Conservation (phyloP, 106 monocot species). For the Acanthochlamys bracteata region DNA sequence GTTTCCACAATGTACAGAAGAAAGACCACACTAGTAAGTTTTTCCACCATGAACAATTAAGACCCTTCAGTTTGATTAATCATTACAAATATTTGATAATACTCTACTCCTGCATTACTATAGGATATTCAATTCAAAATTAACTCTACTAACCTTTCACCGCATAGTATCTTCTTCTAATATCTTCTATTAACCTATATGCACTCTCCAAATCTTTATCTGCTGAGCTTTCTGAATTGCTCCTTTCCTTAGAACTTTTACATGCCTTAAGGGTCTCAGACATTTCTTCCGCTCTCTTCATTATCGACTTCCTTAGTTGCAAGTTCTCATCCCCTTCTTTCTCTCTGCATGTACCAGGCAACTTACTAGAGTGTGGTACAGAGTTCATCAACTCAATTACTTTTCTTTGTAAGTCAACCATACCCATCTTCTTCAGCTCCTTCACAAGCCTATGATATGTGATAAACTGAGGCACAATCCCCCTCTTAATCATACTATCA, state of each 20-base stretch:
- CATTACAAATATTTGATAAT: no score
- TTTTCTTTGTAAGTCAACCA: constrained; percentile 30
- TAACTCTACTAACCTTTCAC: constrained; percentile 11
- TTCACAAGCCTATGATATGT: constrained; percentile 52
- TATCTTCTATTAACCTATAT: constrained; percentile 38
- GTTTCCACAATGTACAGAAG: no score
- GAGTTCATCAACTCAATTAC: constrained; percentile 49
- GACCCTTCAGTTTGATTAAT: no score
- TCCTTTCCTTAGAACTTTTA: constrained; percentile 23
- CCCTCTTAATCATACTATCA: constrained; percentile 59
- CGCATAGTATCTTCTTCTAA: constrained; percentile 43
- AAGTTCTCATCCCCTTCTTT: constrained; percentile 20
- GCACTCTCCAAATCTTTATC: constrained; percentile 40
- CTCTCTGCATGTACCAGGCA: constrained; percentile 49
- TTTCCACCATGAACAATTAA: no score
- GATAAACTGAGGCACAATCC: constrained; percentile 63
- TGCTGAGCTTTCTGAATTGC: constrained; percentile 14
- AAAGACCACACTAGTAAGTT: no score
- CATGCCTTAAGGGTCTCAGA: constrained; percentile 53
- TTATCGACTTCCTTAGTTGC: constrained; percentile 36
- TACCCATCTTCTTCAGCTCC: constrained; percentile 42
- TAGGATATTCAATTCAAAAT: no score
- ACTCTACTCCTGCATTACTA: no score
- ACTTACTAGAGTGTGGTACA: constrained; percentile 51
- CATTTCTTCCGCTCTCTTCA: constrained; percentile 58